Evolutionary conservation across 1,284 basidiomycete genomes (phyloP).

Genomic region (Trametes hirsuta): DNA sequence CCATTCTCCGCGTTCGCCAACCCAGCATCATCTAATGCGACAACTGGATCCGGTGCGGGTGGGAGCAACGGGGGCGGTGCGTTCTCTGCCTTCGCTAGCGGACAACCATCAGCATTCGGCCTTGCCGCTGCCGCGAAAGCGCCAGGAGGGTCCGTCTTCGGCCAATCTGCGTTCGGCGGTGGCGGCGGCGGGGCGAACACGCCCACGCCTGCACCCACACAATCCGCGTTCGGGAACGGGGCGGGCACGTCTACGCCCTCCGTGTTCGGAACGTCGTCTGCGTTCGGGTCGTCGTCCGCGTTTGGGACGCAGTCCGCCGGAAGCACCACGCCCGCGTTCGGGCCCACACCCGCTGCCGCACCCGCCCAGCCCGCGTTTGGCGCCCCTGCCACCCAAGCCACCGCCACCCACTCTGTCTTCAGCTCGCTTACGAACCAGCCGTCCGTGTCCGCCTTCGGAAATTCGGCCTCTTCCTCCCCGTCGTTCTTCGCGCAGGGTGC

Average conservation of each 20-base stretch:
- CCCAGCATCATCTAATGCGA: constrained; percentile 21
- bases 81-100: constrained; percentile 40
- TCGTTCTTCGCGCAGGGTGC: constrained; percentile 22
- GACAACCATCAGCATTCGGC: constrained; percentile 38
- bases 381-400: constrained; percentile 20
- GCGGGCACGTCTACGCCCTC: constrained; percentile 28
- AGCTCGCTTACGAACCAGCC: constrained; percentile 18
- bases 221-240: constrained; percentile 34
- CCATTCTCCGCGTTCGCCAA: constrained; percentile 32
- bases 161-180: constrained; percentile 30
- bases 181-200: constrained; percentile 2
- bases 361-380: constrained; percentile 36
- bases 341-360: background rate
- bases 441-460: constrained; percentile 32
- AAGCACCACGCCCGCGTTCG: constrained; percentile 33
- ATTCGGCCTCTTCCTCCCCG: constrained; percentile 7
- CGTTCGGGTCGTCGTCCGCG: constrained; percentile 36
- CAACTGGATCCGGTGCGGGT: background rate
- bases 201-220: constrained; percentile 13
- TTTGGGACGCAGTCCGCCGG: constrained; percentile 36
- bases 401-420: constrained; percentile 35
- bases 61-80: constrained; percentile 31
- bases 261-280: constrained; percentile 39
- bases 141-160: constrained; percentile 32
- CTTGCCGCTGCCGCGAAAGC: constrained; percentile 28